A percentile compares a stretch with the other conserved stretches of the same genome.
Conservation (phyloP, 139 green algal genomes). For the Tetradesmus obliquus region DNA sequence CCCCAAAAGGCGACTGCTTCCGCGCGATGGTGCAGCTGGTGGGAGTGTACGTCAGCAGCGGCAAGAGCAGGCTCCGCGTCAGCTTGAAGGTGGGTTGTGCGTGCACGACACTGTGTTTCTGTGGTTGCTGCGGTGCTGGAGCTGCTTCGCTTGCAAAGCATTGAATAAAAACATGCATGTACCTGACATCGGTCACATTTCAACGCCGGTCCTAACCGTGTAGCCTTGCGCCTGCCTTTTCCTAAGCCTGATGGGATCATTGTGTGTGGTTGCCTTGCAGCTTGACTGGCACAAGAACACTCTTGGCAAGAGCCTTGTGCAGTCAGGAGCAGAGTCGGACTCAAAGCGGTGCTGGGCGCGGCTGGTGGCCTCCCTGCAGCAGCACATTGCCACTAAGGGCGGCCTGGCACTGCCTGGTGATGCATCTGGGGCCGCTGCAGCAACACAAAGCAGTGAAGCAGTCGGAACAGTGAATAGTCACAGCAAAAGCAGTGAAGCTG, state of each 20-base stretch:
- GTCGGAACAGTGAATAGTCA: background rate
- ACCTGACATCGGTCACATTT: too few relatives aligned
- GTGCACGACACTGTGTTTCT: background rate
- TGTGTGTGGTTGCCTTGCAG: background rate
- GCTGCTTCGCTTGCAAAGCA: background rate
- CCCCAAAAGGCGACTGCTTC: conserved; percentile 49
- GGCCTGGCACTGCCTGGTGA: background rate
- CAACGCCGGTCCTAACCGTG: too few relatives aligned
- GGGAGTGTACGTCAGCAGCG: conserved; percentile 5
- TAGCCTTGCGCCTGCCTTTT: background rate
- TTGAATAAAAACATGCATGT: too few relatives aligned
- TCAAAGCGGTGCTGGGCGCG: conserved; percentile 5
- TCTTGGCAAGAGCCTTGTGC: conserved; percentile 38
- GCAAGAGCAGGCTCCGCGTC: conserved; percentile 22
- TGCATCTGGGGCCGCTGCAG: background rate
- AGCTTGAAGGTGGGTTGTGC: conserved; percentile 34
- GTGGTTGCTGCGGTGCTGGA: background rate
- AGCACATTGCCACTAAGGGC: background rate
- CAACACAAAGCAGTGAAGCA: background rate
- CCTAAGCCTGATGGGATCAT: background rate
- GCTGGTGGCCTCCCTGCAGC: conserved; percentile 17
- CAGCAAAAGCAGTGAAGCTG: background rate
- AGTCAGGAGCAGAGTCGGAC: conserved; percentile 38
- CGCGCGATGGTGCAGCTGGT: conserved; percentile 27
- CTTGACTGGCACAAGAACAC: conserved; percentile 47